Conservation (phyloP, 257 asterid genomes). For the Ophiorrhiza pumila region DNA sequence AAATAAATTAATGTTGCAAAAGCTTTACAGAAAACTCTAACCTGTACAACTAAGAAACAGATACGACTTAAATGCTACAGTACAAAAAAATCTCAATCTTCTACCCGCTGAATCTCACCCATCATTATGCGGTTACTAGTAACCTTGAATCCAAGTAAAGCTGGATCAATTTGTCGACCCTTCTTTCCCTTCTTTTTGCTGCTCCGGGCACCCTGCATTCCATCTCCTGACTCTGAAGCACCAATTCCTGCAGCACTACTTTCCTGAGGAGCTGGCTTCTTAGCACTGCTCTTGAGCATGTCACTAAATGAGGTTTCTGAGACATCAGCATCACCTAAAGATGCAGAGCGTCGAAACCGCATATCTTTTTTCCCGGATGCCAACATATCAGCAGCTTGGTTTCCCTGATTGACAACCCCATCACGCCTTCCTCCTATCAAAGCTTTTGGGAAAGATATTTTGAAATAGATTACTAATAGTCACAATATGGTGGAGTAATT, state of each 20-base stretch:
- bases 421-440: constrained; percentile 50
- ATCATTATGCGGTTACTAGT: constrained; percentile 95
- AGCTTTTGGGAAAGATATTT: neutral
- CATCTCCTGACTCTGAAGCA: constrained; percentile 41
- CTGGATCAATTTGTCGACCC: constrained; percentile 96
- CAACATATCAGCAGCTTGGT: constrained; percentile 33
- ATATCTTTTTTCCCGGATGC: constrained; percentile 50
- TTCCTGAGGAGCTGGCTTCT: constrained; percentile 61
- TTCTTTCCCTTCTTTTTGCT: constrained; percentile 94
- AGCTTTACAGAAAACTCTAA: constrained; percentile 1
- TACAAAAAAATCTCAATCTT: constrained; percentile 42
- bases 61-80: neutral
- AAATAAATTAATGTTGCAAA: constrained; percentile 5
- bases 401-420: constrained; percentile 36
- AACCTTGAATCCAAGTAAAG: constrained; percentile 98
- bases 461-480: neutral
- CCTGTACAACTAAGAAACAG: neutral
- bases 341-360: constrained; percentile 66
- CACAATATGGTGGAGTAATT: neutral
- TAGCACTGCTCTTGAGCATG: constrained; percentile 81
- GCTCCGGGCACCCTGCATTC: constrained; percentile 42
- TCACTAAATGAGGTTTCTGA: constrained; percentile 89
- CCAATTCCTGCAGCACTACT: constrained; percentile 26
- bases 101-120: constrained; percentile 95
- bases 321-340: constrained; percentile 73